These are phyloP conservation scores for Dendrobium catenatum DNA, from an alignment of 106 monocot genomes.

Conservation along the genomic window DNA sequence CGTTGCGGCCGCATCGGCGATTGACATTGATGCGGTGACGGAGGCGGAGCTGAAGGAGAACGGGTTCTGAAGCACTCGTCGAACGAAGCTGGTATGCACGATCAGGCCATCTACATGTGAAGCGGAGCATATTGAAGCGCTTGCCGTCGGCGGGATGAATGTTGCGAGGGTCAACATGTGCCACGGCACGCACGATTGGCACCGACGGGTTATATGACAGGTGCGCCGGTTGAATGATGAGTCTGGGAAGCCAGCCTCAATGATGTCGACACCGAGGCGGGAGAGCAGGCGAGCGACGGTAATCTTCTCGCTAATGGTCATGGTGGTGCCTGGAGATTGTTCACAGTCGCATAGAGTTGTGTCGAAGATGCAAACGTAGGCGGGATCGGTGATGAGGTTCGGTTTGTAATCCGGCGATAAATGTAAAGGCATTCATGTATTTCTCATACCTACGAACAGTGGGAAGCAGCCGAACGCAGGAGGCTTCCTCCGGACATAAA, in stretches of 20 bases:
- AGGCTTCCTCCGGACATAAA: no score
- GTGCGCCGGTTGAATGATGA: constrained; percentile 88
- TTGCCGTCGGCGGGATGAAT: constrained; percentile 96
- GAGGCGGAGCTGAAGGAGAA: constrained; percentile 98
- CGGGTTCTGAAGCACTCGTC: constrained; percentile 70
- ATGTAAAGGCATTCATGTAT: no score
- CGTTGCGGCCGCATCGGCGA: constrained; percentile 10
- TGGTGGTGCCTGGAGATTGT: no score
- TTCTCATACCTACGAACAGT: no score
- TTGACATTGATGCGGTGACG: constrained; percentile 77
- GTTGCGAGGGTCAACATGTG: constrained; percentile 98
- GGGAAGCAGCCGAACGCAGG: no score
- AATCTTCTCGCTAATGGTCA: no score
- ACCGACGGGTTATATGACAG: constrained; percentile 62
- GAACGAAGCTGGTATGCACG: constrained; percentile 95
- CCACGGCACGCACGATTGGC: constrained; percentile 89
- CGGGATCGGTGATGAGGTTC: no score
- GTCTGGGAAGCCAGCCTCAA: background rate
- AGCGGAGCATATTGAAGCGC: constrained; percentile 81
- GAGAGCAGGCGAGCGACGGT: no score
- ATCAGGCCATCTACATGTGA: constrained; percentile 86
- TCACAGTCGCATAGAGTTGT: no score
- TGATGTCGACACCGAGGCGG: no score
- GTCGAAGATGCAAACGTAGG: no score
- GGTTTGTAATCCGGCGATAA: no score